Base-by-base conservation (phyloP, 768 basidiomycete genomes). In the Russula virescens region DNA sequence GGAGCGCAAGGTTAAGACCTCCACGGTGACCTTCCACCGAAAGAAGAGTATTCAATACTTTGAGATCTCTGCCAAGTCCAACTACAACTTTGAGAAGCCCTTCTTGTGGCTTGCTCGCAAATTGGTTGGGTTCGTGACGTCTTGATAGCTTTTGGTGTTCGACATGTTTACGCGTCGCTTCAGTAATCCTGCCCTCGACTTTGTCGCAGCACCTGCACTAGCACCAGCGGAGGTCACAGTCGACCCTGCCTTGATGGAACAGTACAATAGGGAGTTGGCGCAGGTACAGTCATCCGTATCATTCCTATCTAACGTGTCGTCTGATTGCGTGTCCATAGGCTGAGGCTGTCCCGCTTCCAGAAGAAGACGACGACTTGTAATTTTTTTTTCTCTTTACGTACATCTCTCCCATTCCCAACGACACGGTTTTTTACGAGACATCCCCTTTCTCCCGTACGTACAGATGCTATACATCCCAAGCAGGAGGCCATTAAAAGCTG, bases 21-120 rank as follows among this genome's bases (percentile, higher is more conserved):
- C 92, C 55, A 86, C 89, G 47, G 97, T 99, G 64, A 99, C 97
- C 49, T 99, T 99, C 88, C 97, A 98, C 83, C 84, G 97, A 74
- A 99, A 99, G 91, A 99, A 99, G 84, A 98, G 96, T 78, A 83
- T 99, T 56, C 97, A 98, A 74, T 99, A 99, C 81, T 99, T 95
- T 74, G 97, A 99, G 73, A 98, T 99, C 69, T 98, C 97, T 0
- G 97, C 97, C 58, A 99, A 99, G 79, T 98, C 95, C 50, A 99
- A 99, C 83, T 99, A 98, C 77, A 99, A 99, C 82, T 98, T 98
- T 73, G 97, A 99, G 79, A 98, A 98, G 76, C 97, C 97, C 54
- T 98, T 99, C 92, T 83, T 99, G 67, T 98, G 97, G 97, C 83
- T 98, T 74, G 95, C 93, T 62, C 86, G 94, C 80, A 99, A 98